These are phyloP conservation scores for Physocladia obscura DNA, from an alignment of 192 early-diverging fungal genomes.

Conservation along the genomic window DNA sequence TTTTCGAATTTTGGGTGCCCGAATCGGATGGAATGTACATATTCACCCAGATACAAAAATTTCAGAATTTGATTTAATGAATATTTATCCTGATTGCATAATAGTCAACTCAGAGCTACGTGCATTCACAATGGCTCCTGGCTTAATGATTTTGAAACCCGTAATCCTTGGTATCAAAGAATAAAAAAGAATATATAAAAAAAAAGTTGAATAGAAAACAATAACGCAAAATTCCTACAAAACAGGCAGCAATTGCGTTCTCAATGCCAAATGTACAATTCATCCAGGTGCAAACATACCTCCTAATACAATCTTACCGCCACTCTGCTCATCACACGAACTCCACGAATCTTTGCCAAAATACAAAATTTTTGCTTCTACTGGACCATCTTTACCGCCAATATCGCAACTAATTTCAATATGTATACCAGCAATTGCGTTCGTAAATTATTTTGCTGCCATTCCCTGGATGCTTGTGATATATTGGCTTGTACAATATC, in stretches of 20 bases:
- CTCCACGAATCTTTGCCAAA: slow-evolving; percentile 24
- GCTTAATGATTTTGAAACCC: slow-evolving; percentile 40
- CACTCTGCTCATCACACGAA: slow-evolving; percentile 40
- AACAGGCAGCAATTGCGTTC: slow-evolving; percentile 12
- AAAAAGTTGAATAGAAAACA: no score
- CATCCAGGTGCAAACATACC: slow-evolving; percentile 38
- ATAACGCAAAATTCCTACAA: no score
- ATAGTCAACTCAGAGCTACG: slow-evolving; percentile 33
- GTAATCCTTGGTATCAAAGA: slow-evolving; percentile 43
- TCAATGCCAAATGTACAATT: slow-evolving; percentile 39
- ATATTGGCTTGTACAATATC: slow-evolving; percentile 34
- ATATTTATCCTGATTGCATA: slow-evolving; percentile 39
- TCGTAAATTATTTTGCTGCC: slow-evolving; percentile 26
- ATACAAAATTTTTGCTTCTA: slow-evolving; percentile 22
- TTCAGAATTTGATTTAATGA: slow-evolving; percentile 48
- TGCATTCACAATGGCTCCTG: slow-evolving; percentile 37
- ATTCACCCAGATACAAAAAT: slow-evolving; percentile 33
- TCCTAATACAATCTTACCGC: slow-evolving; percentile 38
- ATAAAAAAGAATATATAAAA: no score
- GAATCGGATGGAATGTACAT: slow-evolving; percentile 34
- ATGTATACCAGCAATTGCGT: slow-evolving; percentile 31
- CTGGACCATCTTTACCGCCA: slow-evolving; percentile 18
- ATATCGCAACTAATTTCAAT: slow-evolving; percentile 22
- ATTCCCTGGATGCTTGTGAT: slow-evolving; percentile 40
- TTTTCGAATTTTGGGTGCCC: slow-evolving; percentile 36